Evolutionary conservation across 495 filamentous ascomycete genomes (phyloP).

Genomic region (Lasiosphaeris hirsuta): DNA sequence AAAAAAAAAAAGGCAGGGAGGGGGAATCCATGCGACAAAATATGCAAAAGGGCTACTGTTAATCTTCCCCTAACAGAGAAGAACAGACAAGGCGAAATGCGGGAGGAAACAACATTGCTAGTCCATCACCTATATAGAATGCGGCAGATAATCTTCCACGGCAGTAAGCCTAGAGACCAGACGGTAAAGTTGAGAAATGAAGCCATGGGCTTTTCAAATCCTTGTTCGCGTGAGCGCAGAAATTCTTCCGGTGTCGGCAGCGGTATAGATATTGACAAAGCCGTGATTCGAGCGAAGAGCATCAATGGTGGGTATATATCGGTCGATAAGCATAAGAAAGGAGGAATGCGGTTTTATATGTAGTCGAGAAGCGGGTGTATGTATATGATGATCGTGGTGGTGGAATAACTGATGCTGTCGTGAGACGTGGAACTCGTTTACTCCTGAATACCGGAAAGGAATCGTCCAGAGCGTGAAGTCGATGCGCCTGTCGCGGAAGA

Average conservation of each 20-base stretch:
- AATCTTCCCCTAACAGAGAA: no score
- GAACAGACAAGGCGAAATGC: no score
- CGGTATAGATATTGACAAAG: slow-evolving; percentile 17
- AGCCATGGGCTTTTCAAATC: slow-evolving; percentile 14
- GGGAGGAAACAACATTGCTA: no score
- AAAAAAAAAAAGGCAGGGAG: slow-evolving; percentile 11
- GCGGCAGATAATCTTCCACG: no score
- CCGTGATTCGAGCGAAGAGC: slow-evolving; percentile 11
- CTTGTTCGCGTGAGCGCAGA: slow-evolving; percentile 39
- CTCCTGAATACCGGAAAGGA: slow-evolving; percentile 6
- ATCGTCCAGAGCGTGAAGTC: slow-evolving; percentile 1
- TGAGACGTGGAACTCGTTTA: slow-evolving; percentile 15
- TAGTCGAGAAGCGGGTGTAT: slow-evolving; percentile 12
- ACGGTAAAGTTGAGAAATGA: slow-evolving; percentile 11
- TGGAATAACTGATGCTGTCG: slow-evolving; percentile 8
- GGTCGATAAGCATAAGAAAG: slow-evolving; percentile 12
- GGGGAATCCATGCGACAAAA: neutral
- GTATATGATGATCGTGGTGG: slow-evolving; percentile 11
- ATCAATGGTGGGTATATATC: slow-evolving; percentile 25
- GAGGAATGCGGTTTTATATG: slow-evolving; percentile 15
- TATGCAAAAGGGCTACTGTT: no score
- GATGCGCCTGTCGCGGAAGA: neutral
- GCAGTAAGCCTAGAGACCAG: slow-evolving; percentile 9
- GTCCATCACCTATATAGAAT: no score
- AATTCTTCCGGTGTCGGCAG: slow-evolving; percentile 31